A percentile compares a stretch with the other conserved stretches of the same genome.
Evolutionary conservation across 106 monocot species (phyloP).

Genomic region (Acanthochlamys bracteata): DNA sequence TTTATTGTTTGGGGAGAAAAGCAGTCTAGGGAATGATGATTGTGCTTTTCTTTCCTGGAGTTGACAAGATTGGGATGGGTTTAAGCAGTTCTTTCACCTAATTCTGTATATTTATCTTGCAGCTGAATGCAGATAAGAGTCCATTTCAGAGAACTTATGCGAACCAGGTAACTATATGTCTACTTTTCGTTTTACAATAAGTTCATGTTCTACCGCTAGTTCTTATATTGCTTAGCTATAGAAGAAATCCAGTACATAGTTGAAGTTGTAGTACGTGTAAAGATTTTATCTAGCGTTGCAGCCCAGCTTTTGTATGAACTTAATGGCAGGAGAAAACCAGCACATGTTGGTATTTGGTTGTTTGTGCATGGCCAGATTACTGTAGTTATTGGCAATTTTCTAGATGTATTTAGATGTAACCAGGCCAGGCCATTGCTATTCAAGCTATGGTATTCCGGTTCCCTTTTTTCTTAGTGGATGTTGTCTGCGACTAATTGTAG

Average conservation of each 20-base stretch:
- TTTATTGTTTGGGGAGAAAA: too few relatives aligned
- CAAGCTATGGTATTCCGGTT: too few relatives aligned
- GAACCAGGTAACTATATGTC: slow-evolving; percentile 47
- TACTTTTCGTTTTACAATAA: not conserved
- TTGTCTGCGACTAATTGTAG: too few relatives aligned
- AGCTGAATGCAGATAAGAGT: slow-evolving; percentile 95
- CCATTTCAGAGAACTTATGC: slow-evolving; percentile 97
- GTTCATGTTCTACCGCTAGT: not conserved
- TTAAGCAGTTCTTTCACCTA: not conserved
- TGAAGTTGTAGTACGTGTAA: not conserved
- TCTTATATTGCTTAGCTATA: not conserved
- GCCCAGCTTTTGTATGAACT: not conserved
- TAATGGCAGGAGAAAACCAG: not conserved
- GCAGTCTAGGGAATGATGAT: too few relatives aligned
- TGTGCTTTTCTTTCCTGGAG: too few relatives aligned
- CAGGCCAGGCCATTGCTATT: too few relatives aligned
- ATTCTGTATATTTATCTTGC: slow-evolving; percentile 7
- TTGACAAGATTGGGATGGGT: too few relatives aligned
- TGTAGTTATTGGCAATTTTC: too few relatives aligned
- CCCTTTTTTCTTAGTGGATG: too few relatives aligned
- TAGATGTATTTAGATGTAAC: too few relatives aligned
- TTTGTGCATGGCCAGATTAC: too few relatives aligned
- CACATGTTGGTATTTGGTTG: too few relatives aligned
- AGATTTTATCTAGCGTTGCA: not conserved
- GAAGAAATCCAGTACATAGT: not conserved